A percentile compares a stretch with the other conserved stretches of the same genome.
These are phyloP conservation scores for Cavenderia fasciculata DNA, from an alignment of 78 protist species.

Conservation along the genomic window DNA sequence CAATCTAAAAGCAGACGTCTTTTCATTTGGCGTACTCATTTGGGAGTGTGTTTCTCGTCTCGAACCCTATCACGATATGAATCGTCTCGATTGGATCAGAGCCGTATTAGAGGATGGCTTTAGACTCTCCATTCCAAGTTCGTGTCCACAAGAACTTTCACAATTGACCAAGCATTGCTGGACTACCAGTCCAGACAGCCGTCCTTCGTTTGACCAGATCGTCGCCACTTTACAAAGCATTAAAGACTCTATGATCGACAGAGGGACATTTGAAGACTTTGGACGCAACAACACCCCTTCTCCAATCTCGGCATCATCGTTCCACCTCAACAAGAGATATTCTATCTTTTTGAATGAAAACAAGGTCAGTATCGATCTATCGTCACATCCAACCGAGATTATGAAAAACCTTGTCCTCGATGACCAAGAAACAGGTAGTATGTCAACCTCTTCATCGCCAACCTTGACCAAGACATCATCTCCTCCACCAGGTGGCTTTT, in stretches of 20 bases:
- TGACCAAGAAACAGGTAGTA: neutral
- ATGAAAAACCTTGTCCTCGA: constrained; percentile 16
- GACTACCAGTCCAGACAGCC: neutral
- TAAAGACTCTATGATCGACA: neutral
- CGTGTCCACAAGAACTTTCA: constrained; percentile 44
- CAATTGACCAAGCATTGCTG: constrained; percentile 15
- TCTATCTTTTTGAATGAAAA: neutral
- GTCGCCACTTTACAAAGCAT: neutral
- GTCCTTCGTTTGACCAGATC: constrained; percentile 44
- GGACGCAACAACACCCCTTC: neutral
- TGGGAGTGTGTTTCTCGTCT: constrained; percentile 58
- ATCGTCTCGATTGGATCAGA: constrained; percentile 32
- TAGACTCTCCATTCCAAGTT: constrained; percentile 37
- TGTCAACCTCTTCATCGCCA: neutral
- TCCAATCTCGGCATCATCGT: neutral
- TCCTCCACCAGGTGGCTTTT: neutral
- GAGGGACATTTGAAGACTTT: constrained; percentile 25
- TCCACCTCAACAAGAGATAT: neutral
- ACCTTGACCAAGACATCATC: neutral
- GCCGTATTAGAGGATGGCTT: constrained; percentile 23
- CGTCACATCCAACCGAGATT: constrained; percentile 25
- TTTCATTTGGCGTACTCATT: constrained; percentile 27
- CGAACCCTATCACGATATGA: constrained; percentile 38
- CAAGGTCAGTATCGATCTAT: neutral
- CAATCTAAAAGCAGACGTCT: constrained; percentile 48